phyloP scores from a whole-genome alignment of 2,329 filamentous ascomycete genomes.

The Esteya vermicola region DNA sequence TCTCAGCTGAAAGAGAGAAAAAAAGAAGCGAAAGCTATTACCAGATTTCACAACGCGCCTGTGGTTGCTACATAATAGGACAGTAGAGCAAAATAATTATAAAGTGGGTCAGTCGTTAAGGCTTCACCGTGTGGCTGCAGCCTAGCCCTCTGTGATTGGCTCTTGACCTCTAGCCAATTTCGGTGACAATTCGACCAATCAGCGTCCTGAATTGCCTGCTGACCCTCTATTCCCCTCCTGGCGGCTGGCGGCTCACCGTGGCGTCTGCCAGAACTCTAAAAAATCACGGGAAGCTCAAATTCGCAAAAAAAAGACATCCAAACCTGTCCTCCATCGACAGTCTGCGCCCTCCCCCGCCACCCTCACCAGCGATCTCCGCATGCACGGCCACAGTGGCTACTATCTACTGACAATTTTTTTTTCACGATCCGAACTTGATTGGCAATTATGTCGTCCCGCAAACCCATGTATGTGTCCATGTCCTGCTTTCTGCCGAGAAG shows the following conservation, averaged over 20 bases:
- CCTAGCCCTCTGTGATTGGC: constrained; percentile 9
- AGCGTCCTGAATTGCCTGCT: constrained; percentile 10
- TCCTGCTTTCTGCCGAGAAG: not conserved
- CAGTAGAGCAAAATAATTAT: not conserved
- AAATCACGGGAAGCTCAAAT: not conserved
- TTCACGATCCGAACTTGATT: not conserved
- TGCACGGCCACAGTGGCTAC: not conserved
- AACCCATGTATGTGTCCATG: constrained; percentile 35
- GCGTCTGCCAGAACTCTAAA: constrained; percentile 6
- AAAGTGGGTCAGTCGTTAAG: not conserved
- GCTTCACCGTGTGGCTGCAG: constrained; percentile 1
- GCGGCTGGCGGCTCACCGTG: constrained; percentile 3
- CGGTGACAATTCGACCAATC: constrained; percentile 10
- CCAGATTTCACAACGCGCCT: too few species aligned
- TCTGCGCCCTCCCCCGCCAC: not conserved
- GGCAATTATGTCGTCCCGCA: constrained; percentile 39
- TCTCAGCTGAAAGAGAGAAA: not conserved
- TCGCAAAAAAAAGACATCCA: constrained; percentile 4
- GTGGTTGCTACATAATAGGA: too few species aligned
- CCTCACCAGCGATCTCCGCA: not conserved
- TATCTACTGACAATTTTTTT: too few species aligned
- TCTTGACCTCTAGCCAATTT: not conserved
- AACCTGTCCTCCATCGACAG: not conserved
- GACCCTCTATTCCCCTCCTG: too few species aligned
- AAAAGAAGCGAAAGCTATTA: too few species aligned